A percentile compares a stretch with the other conserved stretches of the same genome.
Evolutionary conservation across 805 yeast species (phyloP).

Genomic region (Blastobotrys parvus): DNA sequence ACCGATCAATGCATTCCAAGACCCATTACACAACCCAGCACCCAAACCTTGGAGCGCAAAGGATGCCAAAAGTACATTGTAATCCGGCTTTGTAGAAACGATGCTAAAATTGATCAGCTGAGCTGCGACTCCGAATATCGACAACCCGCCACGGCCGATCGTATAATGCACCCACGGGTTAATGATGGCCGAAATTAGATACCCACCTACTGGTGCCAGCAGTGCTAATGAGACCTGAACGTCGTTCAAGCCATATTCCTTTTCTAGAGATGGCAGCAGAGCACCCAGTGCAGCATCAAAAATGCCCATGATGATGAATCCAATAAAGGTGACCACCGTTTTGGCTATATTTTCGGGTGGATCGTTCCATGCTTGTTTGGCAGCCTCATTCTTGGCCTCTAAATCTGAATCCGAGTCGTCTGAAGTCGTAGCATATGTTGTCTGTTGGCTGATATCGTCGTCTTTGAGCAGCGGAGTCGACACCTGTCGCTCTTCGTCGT

Average conservation of each 20-base stretch:
- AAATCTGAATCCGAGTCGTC: not conserved
- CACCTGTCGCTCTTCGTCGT: not conserved
- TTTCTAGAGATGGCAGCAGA: constrained; percentile 44
- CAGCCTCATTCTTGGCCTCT: too few species aligned
- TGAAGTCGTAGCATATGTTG: not conserved
- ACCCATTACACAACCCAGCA: constrained; percentile 47
- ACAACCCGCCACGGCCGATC: constrained; percentile 43
- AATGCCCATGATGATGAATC: constrained; percentile 43
- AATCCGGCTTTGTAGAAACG: constrained; percentile 35
- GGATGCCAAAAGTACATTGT: constrained; percentile 31
- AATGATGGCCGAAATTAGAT: constrained; percentile 42
- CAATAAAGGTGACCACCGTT: constrained; percentile 13
- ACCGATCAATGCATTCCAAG: constrained; percentile 42
- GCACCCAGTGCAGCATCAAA: constrained; percentile 60
- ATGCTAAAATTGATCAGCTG: constrained; percentile 34
- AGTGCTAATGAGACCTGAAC: constrained; percentile 41
- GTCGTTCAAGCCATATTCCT: constrained; percentile 41
- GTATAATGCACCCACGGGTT: constrained; percentile 35
- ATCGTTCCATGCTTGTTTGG: constrained; percentile 13
- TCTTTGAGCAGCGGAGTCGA: constrained; percentile 1
- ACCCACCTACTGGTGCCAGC: constrained; percentile 45
- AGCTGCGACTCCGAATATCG: constrained; percentile 29
- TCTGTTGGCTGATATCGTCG: not conserved
- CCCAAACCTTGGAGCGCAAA: constrained; percentile 44
- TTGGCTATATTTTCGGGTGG: constrained; percentile 11